phyloP scores from a whole-genome alignment of 805 yeast genomes.

The Myxozyma sirexii region DNA sequence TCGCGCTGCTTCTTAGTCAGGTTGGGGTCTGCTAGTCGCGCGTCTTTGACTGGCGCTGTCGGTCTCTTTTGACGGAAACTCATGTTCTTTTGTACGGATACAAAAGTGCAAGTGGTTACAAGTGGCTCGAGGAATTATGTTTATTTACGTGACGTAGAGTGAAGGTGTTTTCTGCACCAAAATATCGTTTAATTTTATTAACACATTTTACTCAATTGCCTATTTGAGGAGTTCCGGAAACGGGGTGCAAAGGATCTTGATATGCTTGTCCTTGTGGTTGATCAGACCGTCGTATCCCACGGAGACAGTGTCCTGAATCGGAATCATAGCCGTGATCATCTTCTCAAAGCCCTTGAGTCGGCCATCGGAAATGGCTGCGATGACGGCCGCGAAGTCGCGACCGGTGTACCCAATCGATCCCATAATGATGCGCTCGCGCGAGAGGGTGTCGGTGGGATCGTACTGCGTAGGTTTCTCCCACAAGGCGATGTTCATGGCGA shows the following conservation, averaged over 20 bases:
- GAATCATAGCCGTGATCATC: slow-evolving; percentile 58
- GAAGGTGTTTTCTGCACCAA: neutral
- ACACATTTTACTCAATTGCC: neutral
- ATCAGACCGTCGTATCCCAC: slow-evolving; percentile 57
- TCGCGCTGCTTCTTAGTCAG: slow-evolving; percentile 14
- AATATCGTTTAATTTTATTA: too few species aligned
- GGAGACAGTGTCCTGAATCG: slow-evolving; percentile 54
- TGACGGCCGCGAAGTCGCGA: slow-evolving; percentile 59
- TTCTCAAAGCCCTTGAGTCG: slow-evolving; percentile 45
- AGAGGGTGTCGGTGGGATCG: slow-evolving; percentile 59
- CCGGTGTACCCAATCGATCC: slow-evolving; percentile 67
- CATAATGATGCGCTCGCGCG: slow-evolving; percentile 56
- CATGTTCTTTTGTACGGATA: neutral
- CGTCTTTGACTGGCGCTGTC: neutral
- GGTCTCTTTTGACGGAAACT: slow-evolving; percentile 2
- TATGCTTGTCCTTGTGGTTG: slow-evolving; percentile 52
- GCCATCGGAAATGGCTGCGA: slow-evolving; percentile 54
- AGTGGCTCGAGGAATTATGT: too few species aligned
- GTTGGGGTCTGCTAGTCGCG: neutral
- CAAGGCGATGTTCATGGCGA: slow-evolving; percentile 65
- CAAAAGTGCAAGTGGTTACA: too few species aligned
- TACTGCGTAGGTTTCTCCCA: slow-evolving; percentile 57
- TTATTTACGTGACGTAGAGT: neutral
- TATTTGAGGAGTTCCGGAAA: slow-evolving; percentile 12
- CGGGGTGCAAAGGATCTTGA: slow-evolving; percentile 30